phyloP scores from a whole-genome alignment of 192 early-diverging fungal species.

The Spizellomyces sp. region DNA sequence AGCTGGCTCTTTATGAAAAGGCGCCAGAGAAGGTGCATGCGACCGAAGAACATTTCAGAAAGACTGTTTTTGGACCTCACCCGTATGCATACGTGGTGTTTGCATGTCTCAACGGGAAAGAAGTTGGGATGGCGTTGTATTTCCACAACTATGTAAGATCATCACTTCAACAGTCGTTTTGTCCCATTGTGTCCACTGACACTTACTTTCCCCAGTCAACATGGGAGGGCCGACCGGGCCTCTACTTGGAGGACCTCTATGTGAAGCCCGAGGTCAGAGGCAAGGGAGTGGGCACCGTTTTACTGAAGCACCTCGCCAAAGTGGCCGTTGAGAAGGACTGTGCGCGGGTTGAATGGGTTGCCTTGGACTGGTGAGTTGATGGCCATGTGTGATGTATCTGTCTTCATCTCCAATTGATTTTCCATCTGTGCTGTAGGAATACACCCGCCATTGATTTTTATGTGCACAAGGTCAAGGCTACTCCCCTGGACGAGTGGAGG shows the following conservation, averaged over 20 bases:
- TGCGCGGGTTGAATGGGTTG: constrained; percentile 81
- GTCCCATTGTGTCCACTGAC: neutral
- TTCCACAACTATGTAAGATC: constrained; percentile 74
- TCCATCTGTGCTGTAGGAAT: constrained; percentile 45
- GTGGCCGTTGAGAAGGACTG: constrained; percentile 68
- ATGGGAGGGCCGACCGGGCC: constrained; percentile 61
- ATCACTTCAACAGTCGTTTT: constrained; percentile 1
- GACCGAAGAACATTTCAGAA: constrained; percentile 62
- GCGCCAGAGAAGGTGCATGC: constrained; percentile 67
- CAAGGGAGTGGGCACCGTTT: constrained; percentile 64
- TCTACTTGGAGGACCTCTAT: constrained; percentile 88
- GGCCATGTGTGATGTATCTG: neutral
- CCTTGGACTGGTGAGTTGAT: constrained; percentile 65
- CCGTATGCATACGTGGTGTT: constrained; percentile 72
- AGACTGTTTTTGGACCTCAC: constrained; percentile 66
- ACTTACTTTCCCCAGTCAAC: constrained; percentile 21
- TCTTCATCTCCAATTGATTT: neutral
- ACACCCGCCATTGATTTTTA: constrained; percentile 80
- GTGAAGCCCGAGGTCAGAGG: constrained; percentile 66
- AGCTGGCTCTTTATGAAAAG: constrained; percentile 80
- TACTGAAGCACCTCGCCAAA: constrained; percentile 70
- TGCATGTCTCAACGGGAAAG: constrained; percentile 50
- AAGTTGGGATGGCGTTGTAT: constrained; percentile 80
- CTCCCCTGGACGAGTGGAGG: constrained; percentile 74
- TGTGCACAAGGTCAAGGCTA: constrained; percentile 63